Base-by-base conservation (phyloP, 345 rosid species). In the Excoecaria cochinchinensis region DNA sequence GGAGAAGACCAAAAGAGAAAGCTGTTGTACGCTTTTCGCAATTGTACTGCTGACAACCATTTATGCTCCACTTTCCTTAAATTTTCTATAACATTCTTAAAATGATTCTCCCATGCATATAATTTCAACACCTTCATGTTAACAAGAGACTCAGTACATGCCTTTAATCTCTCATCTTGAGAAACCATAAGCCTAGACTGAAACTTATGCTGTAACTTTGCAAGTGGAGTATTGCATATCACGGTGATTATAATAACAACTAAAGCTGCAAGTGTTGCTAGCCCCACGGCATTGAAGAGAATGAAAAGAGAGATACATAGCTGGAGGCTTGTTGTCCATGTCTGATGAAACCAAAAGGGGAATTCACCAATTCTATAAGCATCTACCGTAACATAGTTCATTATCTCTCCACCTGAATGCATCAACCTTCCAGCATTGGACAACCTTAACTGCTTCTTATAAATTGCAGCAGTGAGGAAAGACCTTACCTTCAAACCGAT, bases 271-370 rank as follows among this genome's bases (percentile, higher is more conserved):
- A 95, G 48, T 8, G 97, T 95, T 52, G 99, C 99, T 5, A 87
- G 81, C 60, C 99, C 97, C 52, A 95, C 94, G 0, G 99, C 89
- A 11, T 80, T 89, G 86, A 90, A 88, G 38, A 95, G 91, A 74
- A 95, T 92, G 67, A 78, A 77, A 0, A 95, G 85, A 21, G 97
- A 92, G 7, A 95, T 79, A 70, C 92, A 84, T 22, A 95, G 91
- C 86, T 95, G 97, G 69, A 95, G 86, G 79, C 88, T 83, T 48
- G 99, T 92, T 1, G 97, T 85, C 99, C 99, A 92, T 69, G 89
- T 91, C 86, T 92, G 97, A 71, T 95, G 99, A 81, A 91, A 87
- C 99, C 97, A 95, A 80, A 87, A 95, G 1, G 99, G 95, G 71
- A 92, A 95, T 38, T 95, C 99, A 4, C 99, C 99, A 21, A 95